Evolutionary conservation across 441 rosid species (phyloP), one percentile per base, ranked within the genome.

Genomic region (Kokia cookei): DNA sequence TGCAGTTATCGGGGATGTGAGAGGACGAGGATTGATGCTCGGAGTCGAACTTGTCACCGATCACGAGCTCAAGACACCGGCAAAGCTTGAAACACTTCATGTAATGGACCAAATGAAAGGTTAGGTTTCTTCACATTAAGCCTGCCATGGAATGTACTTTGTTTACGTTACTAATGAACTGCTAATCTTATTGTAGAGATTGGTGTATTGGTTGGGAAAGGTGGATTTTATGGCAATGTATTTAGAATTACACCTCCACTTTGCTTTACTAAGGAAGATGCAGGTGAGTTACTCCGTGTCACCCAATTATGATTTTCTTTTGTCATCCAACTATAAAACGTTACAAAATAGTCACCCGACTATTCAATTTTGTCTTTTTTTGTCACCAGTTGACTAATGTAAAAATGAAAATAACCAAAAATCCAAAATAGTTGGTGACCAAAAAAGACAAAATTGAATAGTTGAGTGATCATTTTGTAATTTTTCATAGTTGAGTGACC

Each of bases 161-260:
- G 55, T 40, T 75, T 37, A 1, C 0, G 47, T 43, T 26, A n/a
- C 78, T 69, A 22, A 85, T 17, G 47, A 59, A 22, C 35, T 75
- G 35, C 19, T 51, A 10, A 4, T 67, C 27, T 73, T 62, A 27
- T 54, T 45, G 12, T 80, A 96, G 99, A 94, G 70, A 65, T 87
- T 80, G 98, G 98, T 57, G 96, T 93, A 35, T 77, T 94, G 80
- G 65, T 93, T 0, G 99, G 99, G 3, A 92, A 90, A 86, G 99
- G 97, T 43, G 99, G 99, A 74, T 86, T 77, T 76, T 81, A 84
- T 14, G 97, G 98, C 51, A 94, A 93, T 68, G 99, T 94, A 35
- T 90, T 94, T 73, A 84, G 98, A 82, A 88, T 94, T 32, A 91
- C 97, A 7, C 99, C 99, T 64, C 99, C 99, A 14, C 90, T 94